Evolutionary conservation across 768 basidiomycete species (phyloP).

Genomic region (Naganishia kalamii): DNA sequence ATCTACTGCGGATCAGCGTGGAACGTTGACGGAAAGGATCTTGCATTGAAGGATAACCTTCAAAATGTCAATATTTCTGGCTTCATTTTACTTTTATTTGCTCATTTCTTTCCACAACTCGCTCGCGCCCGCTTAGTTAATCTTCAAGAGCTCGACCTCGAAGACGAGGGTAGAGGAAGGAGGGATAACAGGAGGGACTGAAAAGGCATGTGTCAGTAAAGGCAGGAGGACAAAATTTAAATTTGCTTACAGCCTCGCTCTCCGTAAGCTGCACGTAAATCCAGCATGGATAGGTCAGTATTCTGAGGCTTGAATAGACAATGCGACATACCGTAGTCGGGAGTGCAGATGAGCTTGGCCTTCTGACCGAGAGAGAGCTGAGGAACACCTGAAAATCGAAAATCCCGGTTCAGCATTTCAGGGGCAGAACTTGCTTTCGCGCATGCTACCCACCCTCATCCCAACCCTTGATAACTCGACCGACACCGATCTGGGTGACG

Average conservation of each 20-base stretch:
- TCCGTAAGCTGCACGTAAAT: conserved; percentile 16
- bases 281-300: not conserved
- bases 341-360: conserved; percentile 46
- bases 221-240: not conserved
- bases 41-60: too few relatives aligned
- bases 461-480: conserved; percentile 45
- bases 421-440: not conserved
- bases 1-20: too few relatives aligned
- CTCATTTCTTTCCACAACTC: not conserved
- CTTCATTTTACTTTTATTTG: too few relatives aligned
- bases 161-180: conserved; percentile 44
- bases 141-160: conserved; percentile 32
- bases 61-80: too few relatives aligned
- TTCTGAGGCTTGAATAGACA: too few relatives aligned
- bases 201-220: not conserved
- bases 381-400: conserved; percentile 31
- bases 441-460: conserved; percentile 31
- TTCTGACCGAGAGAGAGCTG: conserved; percentile 46
- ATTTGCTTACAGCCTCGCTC: not conserved
- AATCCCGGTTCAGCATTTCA: not conserved
- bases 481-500: conserved; percentile 43
- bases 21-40: too few relatives aligned
- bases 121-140: conserved; percentile 23
- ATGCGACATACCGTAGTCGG: conserved; percentile 39
- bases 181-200: conserved; percentile 47